Conservation (phyloP, 768 basidiomycete species). For the Hypholoma sublateritium region DNA sequence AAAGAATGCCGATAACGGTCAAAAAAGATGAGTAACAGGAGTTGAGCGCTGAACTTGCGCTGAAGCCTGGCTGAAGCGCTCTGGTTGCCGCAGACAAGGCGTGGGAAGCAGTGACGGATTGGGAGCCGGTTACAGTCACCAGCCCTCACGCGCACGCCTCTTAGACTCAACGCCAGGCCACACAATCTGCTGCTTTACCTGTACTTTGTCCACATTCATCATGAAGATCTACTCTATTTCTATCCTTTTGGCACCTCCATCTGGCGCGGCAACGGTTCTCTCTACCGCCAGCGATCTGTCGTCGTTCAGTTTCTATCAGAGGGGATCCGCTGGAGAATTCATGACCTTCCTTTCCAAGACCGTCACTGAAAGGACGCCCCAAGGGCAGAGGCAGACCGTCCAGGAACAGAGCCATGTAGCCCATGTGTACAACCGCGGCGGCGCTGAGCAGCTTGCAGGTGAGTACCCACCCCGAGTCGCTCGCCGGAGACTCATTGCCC, state of each 20-base stretch:
- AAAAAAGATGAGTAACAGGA: too few relatives aligned
- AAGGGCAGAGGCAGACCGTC: conserved; percentile 89
- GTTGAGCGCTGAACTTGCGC: too few relatives aligned
- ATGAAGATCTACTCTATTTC: conserved; percentile 92
- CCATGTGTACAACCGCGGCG: conserved; percentile 90
- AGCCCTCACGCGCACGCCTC: not conserved
- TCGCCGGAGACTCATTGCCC: not conserved
- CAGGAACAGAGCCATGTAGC: conserved; percentile 93
- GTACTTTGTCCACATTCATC: not conserved
- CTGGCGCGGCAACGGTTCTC: conserved; percentile 63
- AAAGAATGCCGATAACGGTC: too few relatives aligned
- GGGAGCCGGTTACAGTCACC: not conserved
- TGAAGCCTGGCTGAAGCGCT: too few relatives aligned
- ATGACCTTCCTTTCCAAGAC: conserved; percentile 94
- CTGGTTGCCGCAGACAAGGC: too few relatives aligned
- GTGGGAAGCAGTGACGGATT: too few relatives aligned
- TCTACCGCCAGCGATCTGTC: conserved; percentile 76
- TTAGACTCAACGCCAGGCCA: not conserved
- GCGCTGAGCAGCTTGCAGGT: conserved; percentile 86
- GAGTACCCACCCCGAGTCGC: conserved; percentile 18
- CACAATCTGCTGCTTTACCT: too few relatives aligned
- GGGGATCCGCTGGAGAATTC: conserved; percentile 85
- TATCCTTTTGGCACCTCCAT: conserved; percentile 65
- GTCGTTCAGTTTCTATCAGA: conserved; percentile 93
- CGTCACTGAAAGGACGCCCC: conserved; percentile 82